phyloP scores from a whole-genome alignment of 1,284 basidiomycete species.

The Trametes polyzona region DNA sequence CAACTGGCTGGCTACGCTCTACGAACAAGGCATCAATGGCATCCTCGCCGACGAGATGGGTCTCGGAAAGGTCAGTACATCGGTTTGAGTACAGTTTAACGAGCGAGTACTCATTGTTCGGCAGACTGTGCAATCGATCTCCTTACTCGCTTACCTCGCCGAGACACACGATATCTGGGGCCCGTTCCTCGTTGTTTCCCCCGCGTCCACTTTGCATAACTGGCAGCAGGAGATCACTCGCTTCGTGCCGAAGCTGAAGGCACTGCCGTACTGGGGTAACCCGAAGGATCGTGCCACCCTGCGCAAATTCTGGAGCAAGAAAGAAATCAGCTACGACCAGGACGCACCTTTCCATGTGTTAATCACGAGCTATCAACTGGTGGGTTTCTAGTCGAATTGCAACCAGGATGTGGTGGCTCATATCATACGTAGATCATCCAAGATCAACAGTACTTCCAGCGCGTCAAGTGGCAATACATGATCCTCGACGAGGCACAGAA shows the following conservation, averaged over 20 bases:
- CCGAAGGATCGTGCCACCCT: slow-evolving; percentile 95
- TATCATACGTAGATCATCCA: slow-evolving; percentile 72
- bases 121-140: slow-evolving; percentile 98
- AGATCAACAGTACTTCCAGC: slow-evolving; percentile 98
- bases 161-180: slow-evolving; percentile 99
- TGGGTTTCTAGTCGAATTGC: slow-evolving; percentile 41
- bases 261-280: slow-evolving; percentile 98
- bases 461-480: slow-evolving; percentile 99
- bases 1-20: slow-evolving; percentile 97
- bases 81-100: neutral
- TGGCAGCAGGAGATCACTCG: slow-evolving; percentile 99
- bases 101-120: neutral
- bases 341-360: slow-evolving; percentile 97
- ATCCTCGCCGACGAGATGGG: slow-evolving; percentile 99
- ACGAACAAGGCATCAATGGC: slow-evolving; percentile 99
- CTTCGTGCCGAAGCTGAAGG: slow-evolving; percentile 94
- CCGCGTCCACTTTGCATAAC: slow-evolving; percentile 97
- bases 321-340: slow-evolving; percentile 94
- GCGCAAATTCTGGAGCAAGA: slow-evolving; percentile 98
- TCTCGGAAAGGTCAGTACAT: slow-evolving; percentile 80
- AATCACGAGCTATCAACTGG: slow-evolving; percentile 97
- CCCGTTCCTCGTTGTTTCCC: slow-evolving; percentile 98
- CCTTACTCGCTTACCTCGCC: slow-evolving; percentile 94
- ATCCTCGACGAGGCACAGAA: slow-evolving; percentile 99
- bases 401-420: neutral